Evolutionary conservation across 768 basidiomycete species (phyloP).

Genomic region (Russula dissimulans): DNA sequence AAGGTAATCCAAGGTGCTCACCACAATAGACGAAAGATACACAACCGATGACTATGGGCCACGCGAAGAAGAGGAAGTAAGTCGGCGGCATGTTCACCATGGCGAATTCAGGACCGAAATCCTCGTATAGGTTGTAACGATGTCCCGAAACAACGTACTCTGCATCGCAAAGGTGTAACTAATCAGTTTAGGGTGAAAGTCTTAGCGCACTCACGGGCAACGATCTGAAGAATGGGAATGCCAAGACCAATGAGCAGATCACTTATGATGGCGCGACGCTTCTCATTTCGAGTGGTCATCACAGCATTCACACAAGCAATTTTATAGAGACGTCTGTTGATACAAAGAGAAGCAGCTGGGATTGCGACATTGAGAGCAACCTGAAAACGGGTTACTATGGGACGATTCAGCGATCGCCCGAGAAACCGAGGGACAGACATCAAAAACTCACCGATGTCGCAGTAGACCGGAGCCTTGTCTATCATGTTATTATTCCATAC

Average conservation of each 20-base stretch:
- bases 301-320: constrained; percentile 31
- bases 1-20: constrained; percentile 20
- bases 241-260: constrained; percentile 28
- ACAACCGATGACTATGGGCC: constrained; percentile 20
- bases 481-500: constrained; percentile 56
- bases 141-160: constrained; percentile 24
- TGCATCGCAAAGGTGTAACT: not conserved
- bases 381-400: constrained; percentile 32
- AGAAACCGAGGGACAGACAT: too few species aligned
- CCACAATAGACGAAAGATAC: constrained; percentile 31
- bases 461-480: constrained; percentile 40
- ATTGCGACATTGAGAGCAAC: constrained; percentile 31
- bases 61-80: constrained; percentile 26
- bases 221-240: constrained; percentile 10
- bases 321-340: constrained; percentile 40
- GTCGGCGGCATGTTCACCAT: constrained; percentile 26
- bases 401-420: not conserved
- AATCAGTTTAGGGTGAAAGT: not conserved
- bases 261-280: constrained; percentile 24
- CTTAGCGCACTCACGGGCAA: not conserved
- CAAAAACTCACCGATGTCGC: constrained; percentile 42
- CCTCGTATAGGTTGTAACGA: constrained; percentile 42
- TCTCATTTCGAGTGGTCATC: constrained; percentile 25
- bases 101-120: constrained; percentile 36
- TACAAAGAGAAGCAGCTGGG: constrained; percentile 34